Evolutionary conservation across 257 asterid genomes (phyloP), one percentile per base, ranked within the genome.

Genomic region (Craterostigma plantagineum): DNA sequence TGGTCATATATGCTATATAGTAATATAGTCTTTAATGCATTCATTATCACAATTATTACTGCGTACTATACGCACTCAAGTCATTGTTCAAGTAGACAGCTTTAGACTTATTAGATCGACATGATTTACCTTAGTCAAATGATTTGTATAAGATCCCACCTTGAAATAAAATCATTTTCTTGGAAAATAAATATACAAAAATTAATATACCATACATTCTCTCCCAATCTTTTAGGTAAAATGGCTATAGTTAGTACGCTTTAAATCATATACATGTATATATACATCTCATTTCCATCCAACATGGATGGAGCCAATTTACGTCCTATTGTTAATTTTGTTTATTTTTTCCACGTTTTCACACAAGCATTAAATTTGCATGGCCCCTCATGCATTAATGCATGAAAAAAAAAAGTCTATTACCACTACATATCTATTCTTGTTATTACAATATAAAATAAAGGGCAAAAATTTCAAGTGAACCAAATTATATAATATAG

Each of bases 371-470:
- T 63, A 15, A 68, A 59, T 68, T 59, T 60, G 57, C 54, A 38
- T 59, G 79, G 68, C 60, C 87, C 66, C 69, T n/a, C 68, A 18
- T 46, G 53, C 63, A 62, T 71, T 52, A 75, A 71, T 62, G 76
- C 65, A 43, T 45, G 60, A 56, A 60, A 60, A n/a, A n/a, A n/a
- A 65, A 23, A 23, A 2, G 30, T 23, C 30, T 23, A 23, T 23
- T 23, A 23, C 30, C n/a, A n/a, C n/a, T n/a, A 42, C 23, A 15
- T 18, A 50, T 45, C 52, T n/a, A n/a, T n/a, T n/a, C 42, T 11
- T 37, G 60, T 53, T 44, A 60, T 33, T 59, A 48, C n/a, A 41
- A 33, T 41, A 41, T 49, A 54, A 57, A 30, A 35, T 35, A 35
- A 18, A 43, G 46, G 69, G 58, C 56, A 62, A 39, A 10, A n/a